A percentile compares a stretch with the other conserved stretches of the same genome.
Evolutionary conservation across 148 eudicot genomes (phyloP).

Genomic region (Rhododendron ovatum): DNA sequence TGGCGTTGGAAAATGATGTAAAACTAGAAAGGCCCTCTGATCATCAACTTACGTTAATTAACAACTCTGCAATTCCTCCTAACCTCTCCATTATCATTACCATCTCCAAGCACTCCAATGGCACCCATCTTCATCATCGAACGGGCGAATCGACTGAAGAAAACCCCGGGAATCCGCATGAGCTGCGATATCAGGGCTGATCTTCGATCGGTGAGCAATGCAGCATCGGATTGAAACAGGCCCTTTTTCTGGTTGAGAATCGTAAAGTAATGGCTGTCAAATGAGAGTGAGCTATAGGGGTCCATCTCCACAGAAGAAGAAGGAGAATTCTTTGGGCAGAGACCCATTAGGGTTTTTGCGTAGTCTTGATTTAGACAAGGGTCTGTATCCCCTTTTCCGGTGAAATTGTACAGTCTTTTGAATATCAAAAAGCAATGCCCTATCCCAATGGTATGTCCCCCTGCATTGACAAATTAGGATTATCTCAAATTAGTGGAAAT

Average conservation of each 20-base stretch:
- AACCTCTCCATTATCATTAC: not conserved
- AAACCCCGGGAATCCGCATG: not conserved
- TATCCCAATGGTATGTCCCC: conserved; percentile 63
- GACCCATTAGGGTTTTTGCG: conserved; percentile 23
- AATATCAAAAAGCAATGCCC: conserved; percentile 32
- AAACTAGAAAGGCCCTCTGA: not conserved
- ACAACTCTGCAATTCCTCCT: not conserved
- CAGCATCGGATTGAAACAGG: conserved; percentile 24
- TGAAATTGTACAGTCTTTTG: conserved; percentile 45
- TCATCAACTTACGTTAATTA: not conserved
- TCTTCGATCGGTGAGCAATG: conserved; percentile 1
- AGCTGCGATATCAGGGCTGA: not conserved
- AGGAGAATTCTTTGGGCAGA: conserved; percentile 19
- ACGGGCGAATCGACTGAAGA: not conserved
- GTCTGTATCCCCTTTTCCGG: conserved; percentile 22
- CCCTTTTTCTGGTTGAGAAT: conserved; percentile 28
- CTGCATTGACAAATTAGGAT: conserved; percentile 18
- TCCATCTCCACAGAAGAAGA: too few relatives aligned
- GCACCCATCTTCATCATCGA: not conserved
- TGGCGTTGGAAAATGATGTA: not conserved
- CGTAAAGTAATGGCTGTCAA: conserved; percentile 24
- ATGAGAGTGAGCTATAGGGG: too few relatives aligned
- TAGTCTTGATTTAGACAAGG: conserved; percentile 40
- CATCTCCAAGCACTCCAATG: not conserved
- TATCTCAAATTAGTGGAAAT: too few relatives aligned